Percentiles rank a stretch among this genome's conserved stretches.
Evolutionary conservation across 352 stramenopile species (phyloP).

Genomic region (Pythium sp.): DNA sequence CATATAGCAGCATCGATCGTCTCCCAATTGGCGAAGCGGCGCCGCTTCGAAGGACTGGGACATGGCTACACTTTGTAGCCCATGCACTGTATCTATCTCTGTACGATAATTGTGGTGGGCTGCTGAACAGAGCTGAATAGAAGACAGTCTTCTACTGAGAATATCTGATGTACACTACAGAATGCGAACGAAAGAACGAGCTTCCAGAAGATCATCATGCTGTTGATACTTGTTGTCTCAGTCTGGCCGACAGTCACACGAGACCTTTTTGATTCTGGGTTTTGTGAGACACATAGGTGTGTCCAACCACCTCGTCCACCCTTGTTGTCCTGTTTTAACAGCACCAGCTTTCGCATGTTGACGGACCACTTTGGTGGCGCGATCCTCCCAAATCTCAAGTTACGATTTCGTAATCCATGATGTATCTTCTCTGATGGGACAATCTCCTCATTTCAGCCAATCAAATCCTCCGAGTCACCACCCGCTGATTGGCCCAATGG

Average conservation of each 20-base stretch:
- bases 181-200: not conserved
- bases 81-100: not conserved
- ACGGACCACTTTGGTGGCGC: conserved; percentile 1
- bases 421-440: not conserved
- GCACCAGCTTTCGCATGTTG: not conserved
- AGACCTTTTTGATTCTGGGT: not conserved
- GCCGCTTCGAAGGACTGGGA: not conserved
- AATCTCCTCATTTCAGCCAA: not conserved
- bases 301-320: not conserved
- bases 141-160: not conserved
- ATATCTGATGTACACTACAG: not conserved
- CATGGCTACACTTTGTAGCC: not conserved
- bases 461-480: not conserved
- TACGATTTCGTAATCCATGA: not conserved
- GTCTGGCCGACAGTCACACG: not conserved
- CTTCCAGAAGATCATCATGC: not conserved
- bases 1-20: too few relatives aligned
- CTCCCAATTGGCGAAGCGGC: not conserved
- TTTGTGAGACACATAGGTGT: not conserved
- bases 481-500: not conserved
- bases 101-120: not conserved
- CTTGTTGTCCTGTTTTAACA: not conserved
- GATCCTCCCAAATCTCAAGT: not conserved
- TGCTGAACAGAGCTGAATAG: not conserved
- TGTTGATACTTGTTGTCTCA: not conserved